Conservation (phyloP, 1,284 basidiomycete species). For the Melampsora americana region DNA sequence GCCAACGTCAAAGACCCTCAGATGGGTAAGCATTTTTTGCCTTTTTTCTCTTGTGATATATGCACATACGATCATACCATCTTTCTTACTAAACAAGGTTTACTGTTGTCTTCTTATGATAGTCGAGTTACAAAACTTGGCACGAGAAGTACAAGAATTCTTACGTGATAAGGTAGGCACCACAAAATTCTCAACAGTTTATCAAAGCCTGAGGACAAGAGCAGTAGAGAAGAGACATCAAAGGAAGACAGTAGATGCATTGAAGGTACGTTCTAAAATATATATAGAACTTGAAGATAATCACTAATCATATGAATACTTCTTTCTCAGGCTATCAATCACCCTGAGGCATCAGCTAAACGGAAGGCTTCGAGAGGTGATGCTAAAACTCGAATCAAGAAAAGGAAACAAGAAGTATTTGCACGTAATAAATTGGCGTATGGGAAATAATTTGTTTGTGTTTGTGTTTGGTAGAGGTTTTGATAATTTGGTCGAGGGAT, state of each 20-base stretch:
- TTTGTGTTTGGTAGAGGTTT: not conserved
- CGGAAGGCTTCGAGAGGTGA: slow-evolving; percentile 67
- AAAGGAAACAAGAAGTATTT: slow-evolving; percentile 61
- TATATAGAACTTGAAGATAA: not conserved
- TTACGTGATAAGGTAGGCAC: slow-evolving; percentile 80
- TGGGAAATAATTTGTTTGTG: slow-evolving; percentile 23
- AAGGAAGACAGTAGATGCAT: slow-evolving; percentile 65
- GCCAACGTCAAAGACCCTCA: slow-evolving; percentile 71
- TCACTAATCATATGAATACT: slow-evolving; percentile 31
- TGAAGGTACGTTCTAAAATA: slow-evolving; percentile 58
- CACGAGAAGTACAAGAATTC: slow-evolving; percentile 80
- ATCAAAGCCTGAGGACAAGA: slow-evolving; percentile 73
- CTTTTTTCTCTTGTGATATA: not conserved
- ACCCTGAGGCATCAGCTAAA: slow-evolving; percentile 73
- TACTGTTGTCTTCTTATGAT: not conserved
- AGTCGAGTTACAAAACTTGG: slow-evolving; percentile 80
- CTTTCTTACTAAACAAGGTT: not conserved
- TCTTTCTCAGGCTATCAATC: slow-evolving; percentile 61
- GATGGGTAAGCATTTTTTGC: slow-evolving; percentile 64
- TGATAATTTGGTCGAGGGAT: not conserved
- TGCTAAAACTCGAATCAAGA: slow-evolving; percentile 75
- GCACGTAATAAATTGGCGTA: slow-evolving; percentile 17
- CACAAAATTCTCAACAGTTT: slow-evolving; percentile 71
- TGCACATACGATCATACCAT: no score
- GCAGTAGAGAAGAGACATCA: slow-evolving; percentile 68